phyloP scores from a whole-genome alignment of 2,329 filamentous ascomycete species.

The Bipolaris victoriae region DNA sequence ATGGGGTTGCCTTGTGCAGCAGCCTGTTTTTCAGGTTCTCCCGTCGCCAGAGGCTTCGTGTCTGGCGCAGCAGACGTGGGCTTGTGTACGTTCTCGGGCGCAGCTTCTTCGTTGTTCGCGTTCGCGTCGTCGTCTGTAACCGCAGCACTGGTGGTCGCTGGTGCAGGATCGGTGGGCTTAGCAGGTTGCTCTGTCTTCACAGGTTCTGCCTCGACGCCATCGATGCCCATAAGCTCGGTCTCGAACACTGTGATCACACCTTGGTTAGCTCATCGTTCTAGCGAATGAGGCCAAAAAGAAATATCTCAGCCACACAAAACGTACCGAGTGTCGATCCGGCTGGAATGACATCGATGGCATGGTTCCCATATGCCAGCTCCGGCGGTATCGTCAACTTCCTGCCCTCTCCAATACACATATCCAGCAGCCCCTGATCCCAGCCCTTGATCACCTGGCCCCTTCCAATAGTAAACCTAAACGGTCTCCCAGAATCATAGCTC shows the following conservation, averaged over 20 bases:
- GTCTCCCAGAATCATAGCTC: conserved; percentile 75
- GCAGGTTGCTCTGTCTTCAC: conserved; percentile 1
- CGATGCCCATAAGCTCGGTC: conserved; percentile 85
- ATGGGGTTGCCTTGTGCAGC: conserved; percentile 36
- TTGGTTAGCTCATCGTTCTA: too few relatives aligned
- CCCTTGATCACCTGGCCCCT: conserved; percentile 86
- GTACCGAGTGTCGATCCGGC: conserved; percentile 76
- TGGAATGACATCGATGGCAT: conserved; percentile 71
- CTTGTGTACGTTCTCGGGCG: conserved; percentile 15
- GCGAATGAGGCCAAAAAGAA: too few relatives aligned
- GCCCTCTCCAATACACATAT: conserved; percentile 97
- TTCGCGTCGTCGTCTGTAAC: conserved; percentile 16
- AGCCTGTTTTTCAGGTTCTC: conserved; percentile 22
- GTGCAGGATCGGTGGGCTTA: conserved; percentile 4
- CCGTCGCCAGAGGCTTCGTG: conserved; percentile 17
- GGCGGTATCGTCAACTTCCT: conserved; percentile 88
- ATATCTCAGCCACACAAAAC: conserved; percentile 27
- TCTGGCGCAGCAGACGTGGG: conserved; percentile 19
- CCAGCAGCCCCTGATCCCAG: conserved; percentile 88
- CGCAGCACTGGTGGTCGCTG: conserved; percentile 10
- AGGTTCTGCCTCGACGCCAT: conserved; percentile 53
- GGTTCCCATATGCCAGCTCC: conserved; percentile 79
- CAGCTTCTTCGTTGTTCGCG: conserved; percentile 14
- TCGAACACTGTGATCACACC: conserved; percentile 72
- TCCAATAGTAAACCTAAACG: conserved; percentile 81